Evolutionary conservation across 2,329 filamentous ascomycete species (phyloP).

Genomic region (Claviceps fusiformis): DNA sequence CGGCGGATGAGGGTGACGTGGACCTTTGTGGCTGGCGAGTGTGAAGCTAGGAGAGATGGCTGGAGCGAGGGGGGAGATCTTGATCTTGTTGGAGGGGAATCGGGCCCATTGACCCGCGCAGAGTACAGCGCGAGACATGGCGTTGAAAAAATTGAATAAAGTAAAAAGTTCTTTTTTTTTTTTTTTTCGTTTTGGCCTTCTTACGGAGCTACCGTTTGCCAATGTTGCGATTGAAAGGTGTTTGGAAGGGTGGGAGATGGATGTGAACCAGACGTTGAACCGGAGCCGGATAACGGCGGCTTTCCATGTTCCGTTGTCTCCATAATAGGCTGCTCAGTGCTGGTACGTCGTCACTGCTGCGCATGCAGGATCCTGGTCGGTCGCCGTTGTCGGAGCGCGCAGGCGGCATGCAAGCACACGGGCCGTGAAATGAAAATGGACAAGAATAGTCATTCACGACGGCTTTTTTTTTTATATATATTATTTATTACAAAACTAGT

Average conservation of each 20-base stretch:
- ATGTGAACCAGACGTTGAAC: neutral
- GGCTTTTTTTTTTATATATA: no score
- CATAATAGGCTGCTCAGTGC: neutral
- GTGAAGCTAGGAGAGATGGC: neutral
- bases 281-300: no score
- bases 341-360: neutral
- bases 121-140: conserved; percentile 3
- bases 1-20: no score
- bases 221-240: no score
- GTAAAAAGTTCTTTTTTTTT: no score
- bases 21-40: neutral
- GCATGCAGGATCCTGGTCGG: no score
- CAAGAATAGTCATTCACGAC: no score
- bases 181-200: no score
- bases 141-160: no score
- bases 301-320: neutral
- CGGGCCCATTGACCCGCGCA: neutral
- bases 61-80: neutral
- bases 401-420: neutral
- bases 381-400: neutral
- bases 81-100: neutral
- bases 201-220: no score
- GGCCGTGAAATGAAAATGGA: no score
- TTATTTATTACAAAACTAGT: no score
- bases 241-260: neutral